Base-by-base conservation (phyloP, 495 filamentous ascomycete species). In the Umbilicaria muhlenbergii region DNA sequence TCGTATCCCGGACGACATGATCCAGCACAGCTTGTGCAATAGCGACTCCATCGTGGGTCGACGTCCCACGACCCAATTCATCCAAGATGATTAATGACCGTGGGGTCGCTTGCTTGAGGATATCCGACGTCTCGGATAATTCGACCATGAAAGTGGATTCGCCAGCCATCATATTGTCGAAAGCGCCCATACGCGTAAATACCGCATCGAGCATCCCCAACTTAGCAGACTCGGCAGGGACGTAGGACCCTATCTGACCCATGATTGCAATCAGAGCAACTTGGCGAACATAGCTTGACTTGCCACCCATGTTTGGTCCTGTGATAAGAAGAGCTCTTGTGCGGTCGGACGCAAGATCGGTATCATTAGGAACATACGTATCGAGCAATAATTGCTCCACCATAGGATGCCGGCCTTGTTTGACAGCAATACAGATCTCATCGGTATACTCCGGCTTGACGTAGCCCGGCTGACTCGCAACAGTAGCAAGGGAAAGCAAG, bases 131-230 rank as follows among this genome's bases (percentile, higher is more conserved):
- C 56, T 96, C 91, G 34, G 74, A 82, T 0, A 99, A 75, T 54
- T 99, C 91, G 39, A 96, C 88, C 88, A 94, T 94, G 66, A 99
- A 99, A 0, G 91, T 99, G 16, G 73, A 81, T 58, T 99, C 92
- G 45, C 86, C 87, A 0, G 83, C 83, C 58, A 99, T 81, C 67
- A 99, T 83, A 61, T 94, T 95, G 60, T 99, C 91, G 52, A 81
- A 83, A 6, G 92, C 91, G 36, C 91, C 91, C 89, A 96, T 96
- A 41, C 91, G 80, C 0, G 91, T 96, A 61, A 88, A 86, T 16
- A 99, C 87, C 0, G 86, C 86, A 56, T 96, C 91, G 11, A 89
- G 65, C 49, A 94, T 75, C 18, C 86, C 88, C 0, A 99, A 73
- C 4, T 58, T 60, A 8, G 91, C 78, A 2, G 76, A 73, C 14